Evolutionary conservation across 2,329 filamentous ascomycete genomes (phyloP), one percentile per base, ranked within the genome.

Genomic region (Penicillium sp.): DNA sequence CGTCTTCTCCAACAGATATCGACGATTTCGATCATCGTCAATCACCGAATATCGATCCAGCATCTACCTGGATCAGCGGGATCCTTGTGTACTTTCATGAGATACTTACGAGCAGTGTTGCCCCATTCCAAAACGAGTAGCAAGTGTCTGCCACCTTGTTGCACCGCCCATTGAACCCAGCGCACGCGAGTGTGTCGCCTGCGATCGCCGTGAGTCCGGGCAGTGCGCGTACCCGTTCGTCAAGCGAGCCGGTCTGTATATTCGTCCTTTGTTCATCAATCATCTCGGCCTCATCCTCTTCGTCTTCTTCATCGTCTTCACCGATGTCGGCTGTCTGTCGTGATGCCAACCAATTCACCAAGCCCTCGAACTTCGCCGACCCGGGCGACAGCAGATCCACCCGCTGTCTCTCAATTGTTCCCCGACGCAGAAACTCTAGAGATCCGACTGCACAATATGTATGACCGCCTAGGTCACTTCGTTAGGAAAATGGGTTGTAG

Each of bases 111-210:
- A 69, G 66, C 44, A 80, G 67, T 44, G 89, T 82, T 1, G 82
- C 89, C 3, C 80, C 79, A 0, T 88, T 89, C 93, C 93, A 98
- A 77, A 92, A 98, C 20, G 83, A 86, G 69, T 98, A 98, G 72
- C 93, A 98, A 0, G 93, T 97, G 71, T 98, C 93, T 8, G 88
- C 87, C 42, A 85, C 79, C 70, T 98, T 98, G 74, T 95, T 96
- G 66, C 82, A 84, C 43, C 93, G 83, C 24, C 93, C 93, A 63
- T 95, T 95, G 72, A 95, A 90, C 8, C 91, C 93, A 1, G 89
- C 79, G 62, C 79, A 80, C 8, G 73, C 69, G 33, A 77, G 66
- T 54, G 62, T 65, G 44, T 62, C 64, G 33, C 46, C 61, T 41
- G 44, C 58, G 18, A 50, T 53, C 10, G 60, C 52, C 35, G 48